Conservation (phyloP, 371 early-diverging fungal species). For the Apophysomyces elegans region DNA sequence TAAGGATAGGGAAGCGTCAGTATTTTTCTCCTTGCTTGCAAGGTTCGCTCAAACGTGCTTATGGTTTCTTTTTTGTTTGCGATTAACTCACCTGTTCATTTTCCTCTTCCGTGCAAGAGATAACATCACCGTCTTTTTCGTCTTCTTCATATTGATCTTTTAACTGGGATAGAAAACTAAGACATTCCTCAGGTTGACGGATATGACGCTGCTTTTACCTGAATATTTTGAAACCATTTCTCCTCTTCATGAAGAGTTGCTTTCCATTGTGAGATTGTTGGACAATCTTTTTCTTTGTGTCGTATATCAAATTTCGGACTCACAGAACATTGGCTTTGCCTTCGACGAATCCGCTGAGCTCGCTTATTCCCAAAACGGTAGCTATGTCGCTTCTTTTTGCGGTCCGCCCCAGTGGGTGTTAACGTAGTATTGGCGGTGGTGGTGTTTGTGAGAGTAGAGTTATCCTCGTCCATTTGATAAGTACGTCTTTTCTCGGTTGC, state of each 20-base stretch:
- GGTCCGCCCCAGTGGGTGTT: neutral
- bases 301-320: neutral
- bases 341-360: slow-evolving; percentile 20
- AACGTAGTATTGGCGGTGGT: neutral
- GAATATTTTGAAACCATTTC: slow-evolving; percentile 5
- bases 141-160: neutral
- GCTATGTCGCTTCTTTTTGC: slow-evolving; percentile 25
- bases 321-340: slow-evolving; percentile 2
- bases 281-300: neutral
- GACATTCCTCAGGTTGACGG: neutral
- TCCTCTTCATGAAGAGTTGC: slow-evolving; percentile 6
- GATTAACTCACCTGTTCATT: neutral
- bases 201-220: neutral
- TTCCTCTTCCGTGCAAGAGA: neutral
- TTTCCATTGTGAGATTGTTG: slow-evolving; percentile 3
- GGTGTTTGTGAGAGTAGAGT: too few species aligned
- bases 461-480: neutral
- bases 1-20: neutral
- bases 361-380: slow-evolving; percentile 27
- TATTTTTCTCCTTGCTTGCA: neutral
- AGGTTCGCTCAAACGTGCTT: neutral
- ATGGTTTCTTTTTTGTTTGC: too few species aligned
- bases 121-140: neutral
- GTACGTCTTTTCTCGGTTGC: slow-evolving; percentile 12
- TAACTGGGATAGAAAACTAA: neutral